Conservation (phyloP, 75 land plant genomes). For the Selaginella tamariscina region DNA sequence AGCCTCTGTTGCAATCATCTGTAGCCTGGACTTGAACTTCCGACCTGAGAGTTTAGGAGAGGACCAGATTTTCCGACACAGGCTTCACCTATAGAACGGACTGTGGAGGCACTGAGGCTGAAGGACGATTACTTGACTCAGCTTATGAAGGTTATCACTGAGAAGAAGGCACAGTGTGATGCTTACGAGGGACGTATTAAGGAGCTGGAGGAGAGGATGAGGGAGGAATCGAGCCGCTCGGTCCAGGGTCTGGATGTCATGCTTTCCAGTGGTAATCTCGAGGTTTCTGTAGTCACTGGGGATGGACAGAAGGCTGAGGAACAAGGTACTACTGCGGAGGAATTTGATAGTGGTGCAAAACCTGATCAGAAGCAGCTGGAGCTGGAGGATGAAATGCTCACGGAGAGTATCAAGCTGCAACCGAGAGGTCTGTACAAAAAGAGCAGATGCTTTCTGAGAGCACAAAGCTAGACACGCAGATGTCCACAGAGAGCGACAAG, state of each 20-base stretch:
- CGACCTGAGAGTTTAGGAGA: conserved; percentile 15
- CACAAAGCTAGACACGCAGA: too few species aligned
- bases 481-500: conserved; percentile 41
- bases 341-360: not conserved
- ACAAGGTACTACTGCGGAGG: not conserved
- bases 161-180: conserved; percentile 52
- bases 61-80: conserved; percentile 4
- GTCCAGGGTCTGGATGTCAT: not conserved
- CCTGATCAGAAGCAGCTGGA: not conserved
- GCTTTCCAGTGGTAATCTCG: conserved; percentile 13
- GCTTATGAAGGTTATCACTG: conserved; percentile 36
- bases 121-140: conserved; percentile 90
- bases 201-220: conserved; percentile 72
- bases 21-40: conserved; percentile 46
- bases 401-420: not conserved
- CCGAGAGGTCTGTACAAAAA: too few species aligned
- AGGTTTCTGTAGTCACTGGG: conserved; percentile 34
- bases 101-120: conserved; percentile 64
- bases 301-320: conserved; percentile 18
- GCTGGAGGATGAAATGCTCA: not conserved
- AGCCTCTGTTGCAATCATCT: conserved; percentile 58
- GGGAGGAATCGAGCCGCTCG: not conserved
- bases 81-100: conserved; percentile 47
- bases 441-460: not conserved
- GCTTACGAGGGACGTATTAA: conserved; percentile 75